These are phyloP conservation scores for Cladobotryum mycophilum DNA, from an alignment of 2,329 filamentous ascomycete species.

Conservation along the genomic window DNA sequence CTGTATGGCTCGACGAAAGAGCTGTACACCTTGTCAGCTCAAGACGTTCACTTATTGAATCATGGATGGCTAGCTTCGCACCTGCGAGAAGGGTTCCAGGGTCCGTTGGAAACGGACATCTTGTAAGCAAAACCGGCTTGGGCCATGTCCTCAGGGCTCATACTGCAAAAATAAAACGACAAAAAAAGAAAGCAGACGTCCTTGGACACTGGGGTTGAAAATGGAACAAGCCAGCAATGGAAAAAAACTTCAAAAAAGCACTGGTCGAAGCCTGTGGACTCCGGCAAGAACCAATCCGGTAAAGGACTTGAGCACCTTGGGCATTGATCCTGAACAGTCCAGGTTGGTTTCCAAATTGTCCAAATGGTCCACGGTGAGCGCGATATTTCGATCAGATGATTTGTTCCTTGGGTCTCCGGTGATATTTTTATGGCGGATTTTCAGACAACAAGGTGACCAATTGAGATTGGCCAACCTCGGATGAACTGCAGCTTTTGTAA, in stretches of 20 bases:
- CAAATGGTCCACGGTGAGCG: slow-evolving; percentile 8
- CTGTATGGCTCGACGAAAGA: slow-evolving; percentile 25
- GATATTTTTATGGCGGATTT: slow-evolving; percentile 8
- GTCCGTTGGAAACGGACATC: slow-evolving; percentile 39
- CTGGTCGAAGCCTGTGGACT: slow-evolving; percentile 6
- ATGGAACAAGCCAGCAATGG: not conserved
- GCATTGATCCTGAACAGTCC: slow-evolving; percentile 13
- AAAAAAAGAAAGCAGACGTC: not conserved
- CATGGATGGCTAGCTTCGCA: slow-evolving; percentile 31
- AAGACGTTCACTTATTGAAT: not conserved
- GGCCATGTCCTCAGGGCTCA: slow-evolving; percentile 38
- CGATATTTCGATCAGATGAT: slow-evolving; percentile 7
- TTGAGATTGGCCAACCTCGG: slow-evolving; percentile 9
- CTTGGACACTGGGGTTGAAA: not conserved
- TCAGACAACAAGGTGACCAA: slow-evolving; percentile 10
- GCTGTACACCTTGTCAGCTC: slow-evolving; percentile 18
- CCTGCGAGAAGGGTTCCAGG: slow-evolving; percentile 48
- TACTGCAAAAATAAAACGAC: slow-evolving; percentile 17
- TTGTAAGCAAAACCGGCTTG: slow-evolving; percentile 44
- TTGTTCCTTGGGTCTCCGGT: slow-evolving; percentile 7
- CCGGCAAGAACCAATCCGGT: slow-evolving; percentile 11
- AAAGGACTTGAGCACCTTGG: slow-evolving; percentile 3
- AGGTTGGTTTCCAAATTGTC: slow-evolving; percentile 2
- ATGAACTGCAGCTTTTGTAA: slow-evolving; percentile 6
- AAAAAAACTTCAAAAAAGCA: slow-evolving; percentile 2